Conservation (phyloP, 331 rosid species). For the Spiraea crenata region DNA sequence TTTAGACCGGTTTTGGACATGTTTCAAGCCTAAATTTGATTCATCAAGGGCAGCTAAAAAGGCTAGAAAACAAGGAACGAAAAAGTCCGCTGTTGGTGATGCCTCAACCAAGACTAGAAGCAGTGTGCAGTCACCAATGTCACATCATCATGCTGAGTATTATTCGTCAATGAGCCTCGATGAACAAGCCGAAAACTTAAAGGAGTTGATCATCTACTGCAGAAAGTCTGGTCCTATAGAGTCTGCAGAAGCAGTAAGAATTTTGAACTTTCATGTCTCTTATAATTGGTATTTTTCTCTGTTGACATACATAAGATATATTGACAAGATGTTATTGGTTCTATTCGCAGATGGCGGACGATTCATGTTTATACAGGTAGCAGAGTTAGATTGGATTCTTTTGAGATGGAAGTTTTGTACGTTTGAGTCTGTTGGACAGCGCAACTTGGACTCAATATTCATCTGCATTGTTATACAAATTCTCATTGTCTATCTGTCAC, state of each 20-base stretch:
- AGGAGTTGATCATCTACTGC: constrained; percentile 25
- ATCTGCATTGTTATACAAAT: too few relatives aligned
- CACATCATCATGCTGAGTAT: not conserved
- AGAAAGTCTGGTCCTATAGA: constrained; percentile 1
- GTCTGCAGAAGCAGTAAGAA: not conserved
- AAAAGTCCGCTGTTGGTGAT: not conserved
- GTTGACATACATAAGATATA: not conserved
- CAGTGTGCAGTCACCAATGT: not conserved
- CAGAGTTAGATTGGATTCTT: not conserved
- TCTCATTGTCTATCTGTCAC: too few relatives aligned
- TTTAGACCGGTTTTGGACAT: constrained; percentile 16
- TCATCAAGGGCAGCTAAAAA: constrained; percentile 1
- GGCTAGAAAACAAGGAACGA: constrained; percentile 3
- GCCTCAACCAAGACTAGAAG: constrained; percentile 5
- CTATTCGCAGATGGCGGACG: not conserved
- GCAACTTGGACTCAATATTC: too few relatives aligned
- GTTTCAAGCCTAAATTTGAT: constrained; percentile 4
- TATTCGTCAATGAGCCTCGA: constrained; percentile 7
- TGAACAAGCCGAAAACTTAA: constrained; percentile 16
- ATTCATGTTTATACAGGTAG: not conserved
- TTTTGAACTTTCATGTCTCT: not conserved
- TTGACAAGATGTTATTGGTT: not conserved
- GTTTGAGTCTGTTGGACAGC: too few relatives aligned
- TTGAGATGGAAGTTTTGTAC: too few relatives aligned
- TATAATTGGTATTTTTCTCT: not conserved